phyloP scores from a whole-genome alignment of 2,329 filamentous ascomycete genomes.

The Trichothecium sympodiale region DNA sequence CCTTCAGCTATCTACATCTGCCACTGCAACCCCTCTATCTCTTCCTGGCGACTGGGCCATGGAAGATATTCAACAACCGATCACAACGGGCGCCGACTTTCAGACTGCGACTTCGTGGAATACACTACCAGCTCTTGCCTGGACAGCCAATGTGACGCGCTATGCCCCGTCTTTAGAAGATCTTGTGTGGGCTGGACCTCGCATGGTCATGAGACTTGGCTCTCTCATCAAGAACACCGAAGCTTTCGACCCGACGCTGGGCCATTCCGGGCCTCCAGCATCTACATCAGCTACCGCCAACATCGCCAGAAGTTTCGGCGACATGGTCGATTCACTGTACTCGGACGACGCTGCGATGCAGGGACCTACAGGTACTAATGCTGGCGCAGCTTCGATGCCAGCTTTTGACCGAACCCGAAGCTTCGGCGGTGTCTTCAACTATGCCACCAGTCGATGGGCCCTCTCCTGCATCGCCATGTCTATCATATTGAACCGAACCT shows the following conservation, averaged over 20 bases:
- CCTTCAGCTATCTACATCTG: too few relatives aligned
- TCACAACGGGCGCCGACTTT: conserved; percentile 10
- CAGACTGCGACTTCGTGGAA: conserved; percentile 36
- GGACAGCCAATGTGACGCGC: conserved; percentile 47
- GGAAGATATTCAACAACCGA: too few relatives aligned
- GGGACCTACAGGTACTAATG: conserved; percentile 1
- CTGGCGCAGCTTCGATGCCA: conserved; percentile 27
- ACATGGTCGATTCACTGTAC: conserved; percentile 7
- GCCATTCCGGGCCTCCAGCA: conserved; percentile 9
- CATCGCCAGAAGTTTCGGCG: conserved; percentile 12
- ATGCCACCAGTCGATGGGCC: conserved; percentile 87
- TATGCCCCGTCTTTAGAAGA: conserved; percentile 57
- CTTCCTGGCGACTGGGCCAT: too few relatives aligned
- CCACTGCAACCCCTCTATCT: too few relatives aligned
- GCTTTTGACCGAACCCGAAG: conserved; percentile 53
- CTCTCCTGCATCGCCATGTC: conserved; percentile 78
- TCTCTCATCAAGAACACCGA: conserved; percentile 51
- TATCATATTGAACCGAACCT: conserved; percentile 78
- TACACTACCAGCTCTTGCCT: conserved; percentile 35
- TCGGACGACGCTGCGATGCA: conserved; percentile 1
- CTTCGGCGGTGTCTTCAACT: conserved; percentile 78
- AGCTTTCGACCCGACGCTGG: conserved; percentile 37
- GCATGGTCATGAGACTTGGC: conserved; percentile 58
- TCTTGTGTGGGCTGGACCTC: conserved; percentile 56
- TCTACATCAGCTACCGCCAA: conserved; percentile 7